phyloP scores from a whole-genome alignment of 805 yeast species.

The Ogataea trehalophila region DNA sequence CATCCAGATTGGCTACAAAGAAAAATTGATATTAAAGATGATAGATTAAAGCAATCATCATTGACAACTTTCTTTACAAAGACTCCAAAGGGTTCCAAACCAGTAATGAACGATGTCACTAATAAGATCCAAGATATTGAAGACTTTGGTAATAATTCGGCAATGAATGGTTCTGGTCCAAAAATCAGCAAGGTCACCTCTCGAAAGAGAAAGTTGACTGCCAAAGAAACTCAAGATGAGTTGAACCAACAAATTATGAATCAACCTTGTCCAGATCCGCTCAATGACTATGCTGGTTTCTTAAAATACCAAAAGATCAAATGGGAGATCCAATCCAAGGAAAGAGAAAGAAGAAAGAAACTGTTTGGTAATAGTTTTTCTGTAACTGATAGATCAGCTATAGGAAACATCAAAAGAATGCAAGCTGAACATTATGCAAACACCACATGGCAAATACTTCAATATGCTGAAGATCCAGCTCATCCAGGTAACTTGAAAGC shows the following conservation, averaged over 20 bases:
- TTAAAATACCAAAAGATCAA: constrained; percentile 75
- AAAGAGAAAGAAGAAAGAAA: constrained; percentile 64
- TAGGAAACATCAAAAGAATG: constrained; percentile 65
- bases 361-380: constrained; percentile 63
- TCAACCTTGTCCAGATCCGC: constrained; percentile 60
- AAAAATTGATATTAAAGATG: constrained; percentile 54
- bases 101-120: constrained; percentile 28
- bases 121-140: constrained; percentile 63
- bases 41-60: constrained; percentile 67
- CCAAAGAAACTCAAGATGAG: constrained; percentile 37
- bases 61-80: constrained; percentile 53
- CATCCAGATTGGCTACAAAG: constrained; percentile 92
- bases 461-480: constrained; percentile 50
- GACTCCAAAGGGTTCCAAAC: constrained; percentile 35
- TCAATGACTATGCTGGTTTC: constrained; percentile 62
- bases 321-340: constrained; percentile 77
- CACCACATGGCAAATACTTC: constrained; percentile 81
- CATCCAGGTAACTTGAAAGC: constrained; percentile 77
- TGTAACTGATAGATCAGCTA: constrained; percentile 49
- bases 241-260: constrained; percentile 40
- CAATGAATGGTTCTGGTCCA: constrained; percentile 24
- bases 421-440: constrained; percentile 79
- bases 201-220: constrained; percentile 37
- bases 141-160: constrained; percentile 48
- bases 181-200: constrained; percentile 44